Conservation (phyloP, 164 flowering plant genomes). For the Akebia trifoliata region DNA sequence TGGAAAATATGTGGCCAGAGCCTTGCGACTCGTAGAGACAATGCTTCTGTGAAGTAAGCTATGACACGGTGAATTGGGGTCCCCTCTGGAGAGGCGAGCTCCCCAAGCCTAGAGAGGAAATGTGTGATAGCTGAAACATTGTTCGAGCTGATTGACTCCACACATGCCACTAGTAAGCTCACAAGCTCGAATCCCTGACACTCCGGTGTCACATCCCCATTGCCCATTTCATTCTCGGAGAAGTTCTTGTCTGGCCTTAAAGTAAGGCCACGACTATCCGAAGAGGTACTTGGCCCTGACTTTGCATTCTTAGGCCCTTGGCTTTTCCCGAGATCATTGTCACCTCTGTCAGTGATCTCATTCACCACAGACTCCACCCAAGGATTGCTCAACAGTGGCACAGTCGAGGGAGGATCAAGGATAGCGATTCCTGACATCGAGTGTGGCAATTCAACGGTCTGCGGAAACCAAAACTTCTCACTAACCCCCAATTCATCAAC, state of each 20-base stretch:
- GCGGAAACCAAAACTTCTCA: conserved; percentile 60
- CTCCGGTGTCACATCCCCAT: conserved; percentile 42
- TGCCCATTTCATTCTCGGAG: conserved; percentile 43
- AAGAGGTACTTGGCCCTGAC: conserved; percentile 65
- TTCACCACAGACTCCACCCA: conserved; percentile 66
- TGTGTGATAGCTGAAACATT: conserved; percentile 52
- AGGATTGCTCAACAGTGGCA: conserved; percentile 44
- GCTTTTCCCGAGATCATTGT: conserved; percentile 42
- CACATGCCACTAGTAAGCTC: conserved; percentile 58
- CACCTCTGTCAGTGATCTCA: conserved; percentile 53
- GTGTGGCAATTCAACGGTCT: conserved; percentile 32
- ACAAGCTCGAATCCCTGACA: conserved; percentile 71
- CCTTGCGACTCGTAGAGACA: conserved; percentile 60
- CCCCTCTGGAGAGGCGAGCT: conserved; percentile 80
- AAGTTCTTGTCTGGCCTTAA: conserved; percentile 33
- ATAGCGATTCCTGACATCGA: conserved; percentile 27
- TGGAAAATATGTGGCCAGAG: conserved; percentile 89
- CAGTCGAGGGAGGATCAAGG: conserved; percentile 31
- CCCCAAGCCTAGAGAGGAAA: conserved; percentile 62
- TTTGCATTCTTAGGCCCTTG: conserved; percentile 32
- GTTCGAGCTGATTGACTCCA: conserved; percentile 62
- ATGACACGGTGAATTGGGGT: conserved; percentile 52
- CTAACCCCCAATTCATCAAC: conserved; percentile 37
- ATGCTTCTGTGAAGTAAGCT: conserved; percentile 85
- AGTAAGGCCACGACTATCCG: conserved; percentile 48